Conservation (phyloP, 768 basidiomycete species). For the Agrocybe praecox region DNA sequence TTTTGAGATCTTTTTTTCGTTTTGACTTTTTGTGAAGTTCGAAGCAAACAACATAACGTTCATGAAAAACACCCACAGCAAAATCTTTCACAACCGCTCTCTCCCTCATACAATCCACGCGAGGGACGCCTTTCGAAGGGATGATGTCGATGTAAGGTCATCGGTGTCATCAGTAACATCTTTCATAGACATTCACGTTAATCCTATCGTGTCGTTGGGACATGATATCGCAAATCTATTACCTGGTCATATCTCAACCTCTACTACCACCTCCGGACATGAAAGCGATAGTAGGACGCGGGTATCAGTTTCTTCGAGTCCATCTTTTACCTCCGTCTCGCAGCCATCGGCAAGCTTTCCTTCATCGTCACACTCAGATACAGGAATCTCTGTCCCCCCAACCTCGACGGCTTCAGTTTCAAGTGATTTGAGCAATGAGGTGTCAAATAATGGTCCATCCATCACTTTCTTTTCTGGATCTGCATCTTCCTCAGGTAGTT, state of each 20-base stretch:
- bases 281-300: neutral
- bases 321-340: too few species aligned
- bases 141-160: neutral
- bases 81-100: neutral
- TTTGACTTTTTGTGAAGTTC: neutral
- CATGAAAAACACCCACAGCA: neutral
- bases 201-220: neutral
- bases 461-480: too few species aligned
- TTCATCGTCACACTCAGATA: too few species aligned
- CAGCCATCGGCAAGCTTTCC: neutral
- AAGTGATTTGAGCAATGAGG: too few species aligned
- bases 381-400: too few species aligned
- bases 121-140: neutral
- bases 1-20: neutral
- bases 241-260: neutral
- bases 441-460: too few species aligned
- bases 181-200: neutral
- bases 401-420: too few species aligned
- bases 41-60: neutral
- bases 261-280: neutral
- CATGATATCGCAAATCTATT: neutral
- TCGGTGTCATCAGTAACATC: too few species aligned
- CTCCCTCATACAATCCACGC: neutral
- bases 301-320: neutral
- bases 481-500: too few species aligned